These are phyloP conservation scores for Fusarium piperis DNA, from an alignment of 2,329 filamentous ascomycete genomes.

Conservation along the genomic window DNA sequence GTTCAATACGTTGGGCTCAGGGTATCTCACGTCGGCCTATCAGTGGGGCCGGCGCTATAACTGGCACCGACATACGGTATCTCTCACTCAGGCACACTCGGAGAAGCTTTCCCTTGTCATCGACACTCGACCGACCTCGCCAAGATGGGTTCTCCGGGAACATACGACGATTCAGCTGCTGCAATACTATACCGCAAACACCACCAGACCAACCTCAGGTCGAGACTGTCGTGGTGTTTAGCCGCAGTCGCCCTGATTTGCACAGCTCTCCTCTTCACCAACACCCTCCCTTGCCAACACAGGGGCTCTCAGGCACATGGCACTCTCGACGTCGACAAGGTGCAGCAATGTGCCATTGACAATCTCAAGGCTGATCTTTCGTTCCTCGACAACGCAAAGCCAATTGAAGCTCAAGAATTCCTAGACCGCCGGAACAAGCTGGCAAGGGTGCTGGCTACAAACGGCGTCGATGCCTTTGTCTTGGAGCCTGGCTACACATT, in stretches of 20 bases:
- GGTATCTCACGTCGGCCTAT: not conserved
- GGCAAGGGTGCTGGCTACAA: conserved; percentile 61
- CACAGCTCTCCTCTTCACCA: conserved; percentile 1
- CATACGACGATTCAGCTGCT: not conserved
- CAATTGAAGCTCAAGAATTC: conserved; percentile 62
- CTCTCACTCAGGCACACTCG: not conserved
- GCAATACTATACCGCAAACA: not conserved
- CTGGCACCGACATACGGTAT: not conserved
- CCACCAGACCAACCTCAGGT: not conserved
- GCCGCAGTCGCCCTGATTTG: conserved; percentile 1
- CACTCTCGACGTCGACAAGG: conserved; percentile 20
- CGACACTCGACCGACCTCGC: not conserved
- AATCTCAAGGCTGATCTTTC: conserved; percentile 60
- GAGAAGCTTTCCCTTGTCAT: not conserved
- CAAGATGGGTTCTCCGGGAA: not conserved
- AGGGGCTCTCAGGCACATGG: not conserved
- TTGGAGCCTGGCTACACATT: conserved; percentile 73
- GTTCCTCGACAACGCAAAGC: conserved; percentile 60
- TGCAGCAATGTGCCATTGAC: conserved; percentile 60
- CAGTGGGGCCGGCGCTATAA: not conserved
- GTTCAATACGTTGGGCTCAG: not conserved
- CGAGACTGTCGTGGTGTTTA: not conserved
- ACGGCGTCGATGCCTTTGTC: conserved; percentile 66
- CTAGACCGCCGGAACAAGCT: conserved; percentile 64
- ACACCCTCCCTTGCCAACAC: conserved; percentile 5